Base-by-base conservation (phyloP, 192 early-diverging fungal species). In the Chytriomyces hyalinus region DNA sequence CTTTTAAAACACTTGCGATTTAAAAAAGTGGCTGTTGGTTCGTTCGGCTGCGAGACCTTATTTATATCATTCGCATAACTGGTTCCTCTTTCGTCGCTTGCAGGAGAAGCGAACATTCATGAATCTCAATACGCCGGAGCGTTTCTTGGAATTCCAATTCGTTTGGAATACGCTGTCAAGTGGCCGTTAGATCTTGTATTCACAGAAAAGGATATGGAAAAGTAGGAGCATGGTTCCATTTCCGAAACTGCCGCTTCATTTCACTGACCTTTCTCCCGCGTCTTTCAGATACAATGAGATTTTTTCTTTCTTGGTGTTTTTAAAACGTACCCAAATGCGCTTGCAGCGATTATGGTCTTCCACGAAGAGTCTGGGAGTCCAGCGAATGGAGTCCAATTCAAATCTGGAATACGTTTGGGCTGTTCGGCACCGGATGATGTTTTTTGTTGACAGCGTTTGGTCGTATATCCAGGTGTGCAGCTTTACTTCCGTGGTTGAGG, bases 171-270 rank as follows among this genome's bases (percentile, higher is more conserved):
- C 69, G 70, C 81, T 26, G 71, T 92, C 15, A 47, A 77, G 20
- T 94, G 92, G 92, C 92, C 92, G 4, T 74, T 94, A 28, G 88
- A 91, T 83, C 82, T 92, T 8, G 87, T 94, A 65, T 76, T 94
- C 20, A 88, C 87, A 4, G 48, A 65, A 15, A 81, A 80, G 44
- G 91, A 93, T 78, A 71, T 93, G 62, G 59, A 70, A 0, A 73
- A 72, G 78, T 83, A 64, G 8, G 73, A 22, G 4, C 3, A 9
- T 79, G 28, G 10, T 36, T 57, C 6, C 24, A 67, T 47, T 43
- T 65, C 6, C 11, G 61, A 44, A 36, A 8, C 17, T 13, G 2
- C 24, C 48, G 3, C 0, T 17, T 49, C 36, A n/a, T 69, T 49
- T 15, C 46, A 13, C 67, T 50, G 13, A 15, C 11, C 36, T 1